Evolutionary conservation across 2,329 filamentous ascomycete species (phyloP).

Genomic region (Raffaelea deltoideospora): DNA sequence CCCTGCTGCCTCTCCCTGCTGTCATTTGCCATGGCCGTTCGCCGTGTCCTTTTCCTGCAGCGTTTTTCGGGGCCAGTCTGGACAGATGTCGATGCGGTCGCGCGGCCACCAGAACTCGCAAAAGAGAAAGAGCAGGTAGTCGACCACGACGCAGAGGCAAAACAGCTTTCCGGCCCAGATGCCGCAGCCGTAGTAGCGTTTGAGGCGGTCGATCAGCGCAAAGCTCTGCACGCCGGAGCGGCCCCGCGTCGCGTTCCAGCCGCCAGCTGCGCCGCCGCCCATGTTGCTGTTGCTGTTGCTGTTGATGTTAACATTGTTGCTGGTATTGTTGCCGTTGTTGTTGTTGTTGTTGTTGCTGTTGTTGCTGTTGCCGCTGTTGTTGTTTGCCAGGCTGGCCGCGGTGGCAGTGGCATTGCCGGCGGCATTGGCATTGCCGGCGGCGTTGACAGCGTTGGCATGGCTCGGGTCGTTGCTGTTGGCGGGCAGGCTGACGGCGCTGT

Average conservation of each 20-base stretch:
- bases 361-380: too few relatives aligned
- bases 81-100: slow-evolving; percentile 73
- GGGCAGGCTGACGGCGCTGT: too few relatives aligned
- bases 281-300: not conserved
- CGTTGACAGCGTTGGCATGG: too few relatives aligned
- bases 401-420: too few relatives aligned
- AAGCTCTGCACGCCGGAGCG: slow-evolving; percentile 65
- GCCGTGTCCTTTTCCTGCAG: slow-evolving; percentile 16
- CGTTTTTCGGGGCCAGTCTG: slow-evolving; percentile 77
- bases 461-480: too few relatives aligned
- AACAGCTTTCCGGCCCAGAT: slow-evolving; percentile 98
- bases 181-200: slow-evolving; percentile 93
- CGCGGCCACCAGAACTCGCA: slow-evolving; percentile 79
- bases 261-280: slow-evolving; percentile 17
- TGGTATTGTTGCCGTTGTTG: too few relatives aligned
- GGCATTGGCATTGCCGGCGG: too few relatives aligned
- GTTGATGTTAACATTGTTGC: too few relatives aligned
- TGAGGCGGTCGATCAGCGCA: slow-evolving; percentile 83
- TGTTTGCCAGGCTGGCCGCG: too few relatives aligned
- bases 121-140: slow-evolving; percentile 81
- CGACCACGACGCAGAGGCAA: slow-evolving; percentile 83
- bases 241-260: slow-evolving; percentile 57
- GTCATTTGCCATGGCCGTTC: slow-evolving; percentile 4
- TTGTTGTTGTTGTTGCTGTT: too few relatives aligned
- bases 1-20: too few relatives aligned